Evolutionary conservation across 495 filamentous ascomycete species (phyloP).

Genomic region (Schizothecium vesticola): DNA sequence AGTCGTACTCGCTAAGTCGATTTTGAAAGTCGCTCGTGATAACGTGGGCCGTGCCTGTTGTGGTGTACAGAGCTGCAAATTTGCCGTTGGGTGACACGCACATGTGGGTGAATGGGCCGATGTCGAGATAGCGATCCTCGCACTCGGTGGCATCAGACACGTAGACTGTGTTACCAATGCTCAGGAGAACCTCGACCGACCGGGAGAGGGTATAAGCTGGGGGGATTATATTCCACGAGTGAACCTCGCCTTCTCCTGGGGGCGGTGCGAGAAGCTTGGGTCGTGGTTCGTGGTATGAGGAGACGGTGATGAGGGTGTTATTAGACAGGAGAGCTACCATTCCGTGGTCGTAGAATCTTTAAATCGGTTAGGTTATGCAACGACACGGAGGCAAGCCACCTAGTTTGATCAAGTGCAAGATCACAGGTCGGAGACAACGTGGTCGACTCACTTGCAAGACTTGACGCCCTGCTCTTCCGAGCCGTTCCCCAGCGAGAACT

Average conservation of each 20-base stretch:
- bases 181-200: constrained; percentile 88
- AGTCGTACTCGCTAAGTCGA: constrained; percentile 87
- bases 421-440: background rate
- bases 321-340: constrained; percentile 91
- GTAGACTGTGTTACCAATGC: constrained; percentile 78
- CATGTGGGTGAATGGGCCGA: constrained; percentile 87
- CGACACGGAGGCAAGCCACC: background rate
- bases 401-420: background rate
- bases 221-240: constrained; percentile 85
- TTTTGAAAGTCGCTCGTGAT: constrained; percentile 92
- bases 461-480: constrained; percentile 82
- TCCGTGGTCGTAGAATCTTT: constrained; percentile 75
- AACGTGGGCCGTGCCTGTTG: constrained; percentile 82
- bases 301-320: constrained; percentile 80
- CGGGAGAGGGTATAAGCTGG: constrained; percentile 88
- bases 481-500: constrained; percentile 90
- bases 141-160: constrained; percentile 82
- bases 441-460: constrained; percentile 52
- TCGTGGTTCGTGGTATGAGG: constrained; percentile 84
- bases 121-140: constrained; percentile 82
- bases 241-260: constrained; percentile 71
- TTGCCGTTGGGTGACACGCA: constrained; percentile 85
- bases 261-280: constrained; percentile 75
- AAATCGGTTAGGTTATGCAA: background rate
- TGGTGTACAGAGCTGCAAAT: constrained; percentile 80